Evolutionary conservation across 495 filamentous ascomycete genomes (phyloP).

Genomic region (Annulohypoxylon maeteangense): DNA sequence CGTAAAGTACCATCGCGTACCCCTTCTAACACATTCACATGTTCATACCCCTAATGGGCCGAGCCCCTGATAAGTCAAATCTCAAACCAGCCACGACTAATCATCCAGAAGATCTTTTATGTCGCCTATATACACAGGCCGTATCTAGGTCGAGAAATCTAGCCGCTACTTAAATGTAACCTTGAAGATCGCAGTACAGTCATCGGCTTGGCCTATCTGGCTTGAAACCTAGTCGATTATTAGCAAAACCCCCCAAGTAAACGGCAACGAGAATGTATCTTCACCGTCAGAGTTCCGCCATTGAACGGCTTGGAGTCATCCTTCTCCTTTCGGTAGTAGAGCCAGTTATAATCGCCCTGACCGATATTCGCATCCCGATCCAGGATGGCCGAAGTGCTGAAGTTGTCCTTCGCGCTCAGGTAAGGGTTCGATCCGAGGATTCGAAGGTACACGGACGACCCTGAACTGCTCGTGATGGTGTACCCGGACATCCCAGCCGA

Average conservation of each 20-base stretch:
- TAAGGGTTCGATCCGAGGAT: neutral
- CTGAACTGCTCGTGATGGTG: neutral
- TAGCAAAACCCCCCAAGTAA: neutral
- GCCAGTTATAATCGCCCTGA: neutral
- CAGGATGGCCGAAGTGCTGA: neutral
- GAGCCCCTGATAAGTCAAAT: neutral
- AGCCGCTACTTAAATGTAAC: neutral
- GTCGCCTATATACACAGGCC: no score
- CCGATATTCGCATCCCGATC: neutral
- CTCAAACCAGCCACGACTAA: neutral
- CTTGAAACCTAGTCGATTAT: neutral
- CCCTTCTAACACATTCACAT: no score
- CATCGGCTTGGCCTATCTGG: neutral
- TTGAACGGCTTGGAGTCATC: neutral
- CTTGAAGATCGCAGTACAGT: neutral
- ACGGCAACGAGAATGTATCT: neutral
- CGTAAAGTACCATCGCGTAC: no score
- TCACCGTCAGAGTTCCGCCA: neutral
- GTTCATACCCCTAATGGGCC: neutral
- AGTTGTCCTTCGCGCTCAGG: neutral
- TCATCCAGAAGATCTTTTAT: no score
- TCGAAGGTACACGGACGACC: neutral
- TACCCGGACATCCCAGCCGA: neutral
- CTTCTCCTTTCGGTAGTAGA: neutral
- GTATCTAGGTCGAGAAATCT: no score